Percentiles rank a stretch among this genome's conserved stretches.
Evolutionary conservation across 768 basidiomycete genomes (phyloP).

Genomic region (Agaricus blazei): DNA sequence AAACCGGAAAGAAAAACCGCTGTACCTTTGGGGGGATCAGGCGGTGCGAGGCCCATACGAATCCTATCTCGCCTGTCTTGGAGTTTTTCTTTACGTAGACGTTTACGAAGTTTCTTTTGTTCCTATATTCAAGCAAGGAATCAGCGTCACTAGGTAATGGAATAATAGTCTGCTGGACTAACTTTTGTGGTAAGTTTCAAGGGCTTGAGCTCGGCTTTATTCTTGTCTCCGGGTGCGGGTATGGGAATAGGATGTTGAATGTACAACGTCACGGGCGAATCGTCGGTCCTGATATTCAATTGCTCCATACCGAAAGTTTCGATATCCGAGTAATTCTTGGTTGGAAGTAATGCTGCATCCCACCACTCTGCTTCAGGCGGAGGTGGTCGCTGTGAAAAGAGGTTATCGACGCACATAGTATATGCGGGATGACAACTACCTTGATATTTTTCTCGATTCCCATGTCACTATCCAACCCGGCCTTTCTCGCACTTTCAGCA

Average conservation of each 20-base stretch:
- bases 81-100: conserved; percentile 79
- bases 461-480: conserved; percentile 92
- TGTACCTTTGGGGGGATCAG: conserved; percentile 92
- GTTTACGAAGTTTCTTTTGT: conserved; percentile 95
- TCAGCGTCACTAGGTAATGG: neutral
- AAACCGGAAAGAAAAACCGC: conserved; percentile 8
- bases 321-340: conserved; percentile 76
- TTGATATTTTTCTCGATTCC: conserved; percentile 86
- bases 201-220: conserved; percentile 71
- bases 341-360: conserved; percentile 84
- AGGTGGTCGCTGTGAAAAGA: conserved; percentile 54
- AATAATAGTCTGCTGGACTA: neutral
- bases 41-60: conserved; percentile 93
- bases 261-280: conserved; percentile 83
- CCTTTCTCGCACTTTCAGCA: conserved; percentile 88
- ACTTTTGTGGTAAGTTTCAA: conserved; percentile 93
- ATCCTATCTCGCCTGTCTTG: conserved; percentile 94
- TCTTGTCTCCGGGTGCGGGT: conserved; percentile 85
- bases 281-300: conserved; percentile 57
- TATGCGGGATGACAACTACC: conserved; percentile 31
- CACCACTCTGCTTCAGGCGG: conserved; percentile 97
- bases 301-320: conserved; percentile 42
- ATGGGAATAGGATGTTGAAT: conserved; percentile 98
- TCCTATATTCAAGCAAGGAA: conserved; percentile 40
- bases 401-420: neutral